Evolutionary conservation across 495 filamentous ascomycete species (phyloP), one percentile per base, ranked within the genome.

Genomic region (Xylaria castorea): DNA sequence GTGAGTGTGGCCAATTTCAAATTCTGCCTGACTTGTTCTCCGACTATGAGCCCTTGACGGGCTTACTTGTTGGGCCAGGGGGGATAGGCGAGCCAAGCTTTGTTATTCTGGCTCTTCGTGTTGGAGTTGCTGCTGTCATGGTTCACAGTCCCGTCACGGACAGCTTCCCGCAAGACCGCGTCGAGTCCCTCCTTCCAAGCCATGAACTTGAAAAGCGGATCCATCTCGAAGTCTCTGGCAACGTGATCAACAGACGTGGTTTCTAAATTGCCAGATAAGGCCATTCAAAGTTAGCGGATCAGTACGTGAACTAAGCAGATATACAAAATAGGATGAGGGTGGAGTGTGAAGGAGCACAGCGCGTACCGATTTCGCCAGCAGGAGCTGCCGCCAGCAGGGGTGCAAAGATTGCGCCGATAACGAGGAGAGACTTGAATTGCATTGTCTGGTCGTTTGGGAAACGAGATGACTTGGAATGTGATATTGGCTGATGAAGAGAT

Each of bases 121-220:
- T 42, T 0, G 14, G 38, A 42, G 11, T 42, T 9, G 38, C 11
- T 44, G 36, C 22, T 61, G 57, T 5, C 32, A 16, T 57, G 57
- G 9, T 34, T 32, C 16, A 20, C 32, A 4, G 30, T 12, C 57
- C 40, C 40, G 16, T 34, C 9, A 32, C 27, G 42, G 4, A 25
- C n/a, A 8, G 61, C 61, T 38, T 64, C 42, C 61, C 44, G 44
- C 38, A 64, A 14, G 38, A 44, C 30, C 61, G 27, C 3, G 34
- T 64, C 38, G 5, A 64, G 61, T 4, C 12, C 61, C 38, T 30
- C 20, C n/a, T 44, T 64, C 61, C n/a, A 64, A 40, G 61, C 61
- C 38, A 64, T 27, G 61, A 40, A 9, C 38, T 44, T 20, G 61
- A 42, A 30, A 38, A 44, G 22, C n/a, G 61, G 38, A 18, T 64